Evolutionary conservation across 805 yeast genomes (phyloP).

Genomic region (Pichia californica): DNA sequence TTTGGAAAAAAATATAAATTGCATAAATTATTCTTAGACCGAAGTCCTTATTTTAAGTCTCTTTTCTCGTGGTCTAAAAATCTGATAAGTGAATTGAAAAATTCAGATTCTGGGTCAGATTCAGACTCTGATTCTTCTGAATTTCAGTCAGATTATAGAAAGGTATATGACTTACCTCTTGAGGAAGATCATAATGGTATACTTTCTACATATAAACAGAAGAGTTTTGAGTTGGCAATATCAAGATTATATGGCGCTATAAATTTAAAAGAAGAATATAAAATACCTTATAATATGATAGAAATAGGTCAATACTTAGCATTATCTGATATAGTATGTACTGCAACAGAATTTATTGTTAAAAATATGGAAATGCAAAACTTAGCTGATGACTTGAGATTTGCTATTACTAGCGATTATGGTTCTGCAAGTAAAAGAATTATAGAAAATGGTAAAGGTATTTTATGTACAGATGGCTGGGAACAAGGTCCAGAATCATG

Average conservation of each 20-base stretch:
- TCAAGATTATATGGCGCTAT: constrained; percentile 41
- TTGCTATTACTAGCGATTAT: constrained; percentile 39
- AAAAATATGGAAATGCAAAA: constrained; percentile 31
- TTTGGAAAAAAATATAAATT: constrained; percentile 39
- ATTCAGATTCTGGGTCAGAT: background rate
- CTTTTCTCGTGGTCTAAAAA: constrained; percentile 39
- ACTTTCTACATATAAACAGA: constrained; percentile 15
- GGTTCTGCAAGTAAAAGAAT: constrained; percentile 42
- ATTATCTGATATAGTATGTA: constrained; percentile 38
- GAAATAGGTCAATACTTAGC: constrained; percentile 46
- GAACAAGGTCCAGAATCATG: constrained; percentile 38
- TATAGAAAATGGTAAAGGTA: constrained; percentile 40
- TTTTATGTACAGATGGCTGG: constrained; percentile 45
- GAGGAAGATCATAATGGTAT: constrained; percentile 33
- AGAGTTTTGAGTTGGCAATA: constrained; percentile 44
- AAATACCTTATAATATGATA: constrained; percentile 37
- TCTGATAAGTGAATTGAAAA: background rate
- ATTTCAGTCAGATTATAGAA: background rate
- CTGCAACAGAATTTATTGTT: constrained; percentile 36
- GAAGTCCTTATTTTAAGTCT: constrained; percentile 42
- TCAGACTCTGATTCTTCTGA: background rate
- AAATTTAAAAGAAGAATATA: constrained; percentile 28
- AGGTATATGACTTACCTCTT: constrained; percentile 28
- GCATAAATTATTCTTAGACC: constrained; percentile 39
- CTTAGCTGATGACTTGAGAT: constrained; percentile 31